These are phyloP conservation scores for Citrus cavaleriei DNA, from an alignment of 345 rosid species.

Conservation along the genomic window DNA sequence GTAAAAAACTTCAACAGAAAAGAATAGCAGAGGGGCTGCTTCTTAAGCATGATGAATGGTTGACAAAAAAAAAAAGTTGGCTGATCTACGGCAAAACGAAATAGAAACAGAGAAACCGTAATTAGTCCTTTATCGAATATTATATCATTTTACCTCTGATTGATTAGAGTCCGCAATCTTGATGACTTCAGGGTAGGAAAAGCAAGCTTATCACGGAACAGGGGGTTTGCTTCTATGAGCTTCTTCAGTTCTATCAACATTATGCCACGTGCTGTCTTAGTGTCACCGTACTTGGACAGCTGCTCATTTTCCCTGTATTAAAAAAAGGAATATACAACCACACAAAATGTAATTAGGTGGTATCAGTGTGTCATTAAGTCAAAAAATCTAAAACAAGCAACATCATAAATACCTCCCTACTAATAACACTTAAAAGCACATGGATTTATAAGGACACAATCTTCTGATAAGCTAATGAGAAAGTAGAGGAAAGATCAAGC, in stretches of 20 bases:
- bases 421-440: background rate
- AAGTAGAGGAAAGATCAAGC: background rate
- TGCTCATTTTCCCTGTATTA: slow-evolving; percentile 65
- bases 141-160: slow-evolving; percentile 52
- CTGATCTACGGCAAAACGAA: background rate
- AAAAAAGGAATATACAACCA: background rate
- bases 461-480: background rate
- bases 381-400: background rate
- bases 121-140: background rate
- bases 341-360: background rate
- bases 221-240: slow-evolving; percentile 74
- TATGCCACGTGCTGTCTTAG: slow-evolving; percentile 63
- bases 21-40: background rate
- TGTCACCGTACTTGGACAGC: slow-evolving; percentile 68
- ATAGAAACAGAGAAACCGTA: background rate
- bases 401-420: background rate
- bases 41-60: background rate
- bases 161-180: slow-evolving; percentile 65
- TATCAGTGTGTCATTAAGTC: slow-evolving; percentile 3
- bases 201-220: slow-evolving; percentile 66
- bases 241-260: slow-evolving; percentile 69
- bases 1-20: background rate
- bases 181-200: slow-evolving; percentile 68
- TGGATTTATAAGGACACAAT: background rate
- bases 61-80: background rate